These are phyloP conservation scores for Debaryomyces subglobosus DNA, from an alignment of 1,139 yeast species.

Conservation along the genomic window DNA sequence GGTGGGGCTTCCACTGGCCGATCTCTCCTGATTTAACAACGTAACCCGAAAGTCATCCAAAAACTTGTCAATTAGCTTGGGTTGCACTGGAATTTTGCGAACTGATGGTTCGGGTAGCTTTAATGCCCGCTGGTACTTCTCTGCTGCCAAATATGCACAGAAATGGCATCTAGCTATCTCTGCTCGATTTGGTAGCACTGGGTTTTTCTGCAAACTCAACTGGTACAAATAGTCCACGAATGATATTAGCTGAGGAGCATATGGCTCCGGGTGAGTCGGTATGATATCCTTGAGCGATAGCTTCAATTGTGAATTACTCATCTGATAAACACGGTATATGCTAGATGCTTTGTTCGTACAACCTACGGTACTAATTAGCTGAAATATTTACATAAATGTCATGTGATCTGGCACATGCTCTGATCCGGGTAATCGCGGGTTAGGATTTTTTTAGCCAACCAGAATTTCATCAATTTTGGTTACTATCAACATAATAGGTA, in stretches of 20 bases:
- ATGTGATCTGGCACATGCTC: not conserved
- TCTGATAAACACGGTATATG: not conserved
- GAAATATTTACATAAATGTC: not conserved
- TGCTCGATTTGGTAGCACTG: slow-evolving; percentile 49
- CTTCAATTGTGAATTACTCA: slow-evolving; percentile 27
- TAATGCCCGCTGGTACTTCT: slow-evolving; percentile 45
- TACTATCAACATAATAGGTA: not conserved
- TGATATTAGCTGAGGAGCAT: slow-evolving; percentile 49
- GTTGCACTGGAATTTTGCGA: slow-evolving; percentile 61
- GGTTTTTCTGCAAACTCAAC: slow-evolving; percentile 52
- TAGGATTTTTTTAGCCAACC: slow-evolving; percentile 23
- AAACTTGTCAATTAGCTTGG: slow-evolving; percentile 42
- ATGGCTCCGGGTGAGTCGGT: slow-evolving; percentile 51
- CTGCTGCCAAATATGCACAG: slow-evolving; percentile 64
- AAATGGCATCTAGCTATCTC: slow-evolving; percentile 69
- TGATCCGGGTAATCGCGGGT: slow-evolving; percentile 14
- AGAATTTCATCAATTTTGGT: slow-evolving; percentile 17
- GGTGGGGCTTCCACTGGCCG: slow-evolving; percentile 37
- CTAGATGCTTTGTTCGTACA: not conserved
- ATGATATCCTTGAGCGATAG: slow-evolving; percentile 49
- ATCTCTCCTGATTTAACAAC: slow-evolving; percentile 29
- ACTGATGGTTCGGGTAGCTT: slow-evolving; percentile 50
- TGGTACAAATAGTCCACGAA: slow-evolving; percentile 56
- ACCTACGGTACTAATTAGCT: not conserved
- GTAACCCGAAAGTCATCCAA: slow-evolving; percentile 48